Base-by-base conservation (phyloP, 2,329 filamentous ascomycete species). In the Lecanoromycetidae sp. region DNA sequence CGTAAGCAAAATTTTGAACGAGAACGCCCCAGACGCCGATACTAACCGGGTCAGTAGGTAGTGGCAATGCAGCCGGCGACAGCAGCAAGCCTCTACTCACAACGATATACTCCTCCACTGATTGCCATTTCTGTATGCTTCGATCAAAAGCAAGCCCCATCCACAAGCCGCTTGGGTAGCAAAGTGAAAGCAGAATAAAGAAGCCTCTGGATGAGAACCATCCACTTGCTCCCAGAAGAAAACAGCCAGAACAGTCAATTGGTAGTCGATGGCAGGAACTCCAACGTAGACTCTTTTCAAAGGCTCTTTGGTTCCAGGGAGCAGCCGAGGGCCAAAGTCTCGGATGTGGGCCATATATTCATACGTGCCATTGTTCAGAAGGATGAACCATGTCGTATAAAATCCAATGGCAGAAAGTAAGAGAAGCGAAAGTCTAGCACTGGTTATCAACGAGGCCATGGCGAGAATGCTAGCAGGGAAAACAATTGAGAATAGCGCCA, bases 41-140 rank as follows among this genome's bases (percentile, higher is more conserved):
- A n/a, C 48, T 46, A 33, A 13, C 19, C 2, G 8, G 13, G 32
- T 49, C 25, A 39, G 36, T 22, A 22, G 20, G 6, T 5, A 34
- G 2, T 12, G 19, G 7, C 4, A n/a, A 41, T 17, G 25, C 20
- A 17, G 22, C 13, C 22, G 4, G 9, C 15, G 27, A 10, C 3
- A 32, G 38, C 19, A 15, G n/a, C 19, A 25, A 37, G 9, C n/a
- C n/a, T n/a, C n/a, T 36, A 38, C 66, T 46, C 63, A 71, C 68
- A 64, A 67, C 29, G 64, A 65, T 33, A 65, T 58, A 15, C 65
- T 44, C 5, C 59, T 67, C 41, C 65, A 59, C 10, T 60, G 55
- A 55, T 72, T 71, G 0, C 69, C 69, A 15, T 55, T 56, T 34
- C 71, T 60, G 58, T 69, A 63, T 9, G 66, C 60, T 52, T 74